Evolutionary conservation across 345 rosid genomes (phyloP).

Genomic region (Clausena lansium): DNA sequence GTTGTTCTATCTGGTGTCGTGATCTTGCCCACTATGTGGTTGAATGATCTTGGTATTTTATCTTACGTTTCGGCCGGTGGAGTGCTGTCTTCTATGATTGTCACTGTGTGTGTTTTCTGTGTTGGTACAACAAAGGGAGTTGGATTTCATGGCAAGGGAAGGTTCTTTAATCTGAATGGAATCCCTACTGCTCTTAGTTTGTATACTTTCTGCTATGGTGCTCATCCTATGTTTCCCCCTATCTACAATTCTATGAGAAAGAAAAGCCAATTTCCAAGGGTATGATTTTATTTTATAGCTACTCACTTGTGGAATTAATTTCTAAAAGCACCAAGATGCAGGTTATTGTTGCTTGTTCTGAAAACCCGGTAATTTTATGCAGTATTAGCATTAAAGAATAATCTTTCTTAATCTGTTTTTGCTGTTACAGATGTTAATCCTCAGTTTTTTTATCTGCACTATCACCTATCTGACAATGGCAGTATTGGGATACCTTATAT

Average conservation of each 20-base stretch:
- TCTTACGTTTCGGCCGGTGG: constrained; percentile 53
- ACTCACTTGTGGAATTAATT: no score
- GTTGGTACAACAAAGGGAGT: constrained; percentile 30
- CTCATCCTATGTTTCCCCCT: constrained; percentile 45
- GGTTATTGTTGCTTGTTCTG: no score
- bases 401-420: background rate
- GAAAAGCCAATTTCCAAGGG: constrained; percentile 40
- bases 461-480: constrained; percentile 41
- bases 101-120: constrained; percentile 37
- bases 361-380: no score
- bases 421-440: constrained; percentile 32
- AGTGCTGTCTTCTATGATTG: constrained; percentile 35
- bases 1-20: constrained; percentile 27
- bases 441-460: constrained; percentile 38
- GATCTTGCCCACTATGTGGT: constrained; percentile 45
- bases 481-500: constrained; percentile 38
- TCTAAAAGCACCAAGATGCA: no score
- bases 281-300: background rate
- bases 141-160: constrained; percentile 37
- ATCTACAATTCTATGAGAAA: constrained; percentile 46
- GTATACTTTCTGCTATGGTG: constrained; percentile 47
- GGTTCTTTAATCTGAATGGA: constrained; percentile 30
- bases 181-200: constrained; percentile 44
- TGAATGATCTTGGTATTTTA: constrained; percentile 33
- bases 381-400: background rate